phyloP scores from a whole-genome alignment of 2,329 filamentous ascomycete genomes.

The Sordariomycetes sp. region DNA sequence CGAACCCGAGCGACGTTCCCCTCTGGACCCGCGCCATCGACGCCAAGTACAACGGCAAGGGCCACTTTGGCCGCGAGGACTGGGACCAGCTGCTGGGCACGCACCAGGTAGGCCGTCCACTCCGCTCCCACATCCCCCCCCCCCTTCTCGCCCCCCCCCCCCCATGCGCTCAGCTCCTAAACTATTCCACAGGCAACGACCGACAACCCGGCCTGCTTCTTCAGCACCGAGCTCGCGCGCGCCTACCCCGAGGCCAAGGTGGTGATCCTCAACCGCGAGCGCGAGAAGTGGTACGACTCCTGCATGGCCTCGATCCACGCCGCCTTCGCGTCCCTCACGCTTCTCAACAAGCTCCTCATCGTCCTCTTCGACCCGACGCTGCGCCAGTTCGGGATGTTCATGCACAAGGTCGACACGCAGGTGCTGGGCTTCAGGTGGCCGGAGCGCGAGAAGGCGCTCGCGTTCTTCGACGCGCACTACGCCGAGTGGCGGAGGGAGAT shows the following conservation, averaged over 20 bases:
- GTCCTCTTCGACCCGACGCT: slow-evolving; percentile 19
- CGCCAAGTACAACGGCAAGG: slow-evolving; percentile 12
- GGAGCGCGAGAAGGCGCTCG: slow-evolving; percentile 23
- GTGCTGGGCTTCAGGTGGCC: slow-evolving; percentile 10
- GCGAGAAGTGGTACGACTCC: slow-evolving; percentile 25
- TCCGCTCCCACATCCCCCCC: slow-evolving; percentile 14
- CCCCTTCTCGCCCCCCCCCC: neutral
- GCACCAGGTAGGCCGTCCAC: slow-evolving; percentile 18
- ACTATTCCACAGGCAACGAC: slow-evolving; percentile 37
- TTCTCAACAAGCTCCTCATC: slow-evolving; percentile 7
- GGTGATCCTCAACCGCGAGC: slow-evolving; percentile 26
- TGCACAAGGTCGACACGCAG: slow-evolving; percentile 14
- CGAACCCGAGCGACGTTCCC: slow-evolving; percentile 8
- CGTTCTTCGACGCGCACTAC: slow-evolving; percentile 25
- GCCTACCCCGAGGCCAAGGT: slow-evolving; percentile 24
- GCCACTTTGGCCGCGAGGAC: slow-evolving; percentile 21
- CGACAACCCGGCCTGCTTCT: slow-evolving; percentile 46
- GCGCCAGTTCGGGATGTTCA: slow-evolving; percentile 16
- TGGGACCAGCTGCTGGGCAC: slow-evolving; percentile 34
- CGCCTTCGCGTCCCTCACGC: slow-evolving; percentile 6
- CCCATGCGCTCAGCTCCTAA: slow-evolving; percentile 10
- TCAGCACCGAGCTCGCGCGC: slow-evolving; percentile 23
- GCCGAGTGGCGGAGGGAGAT: slow-evolving; percentile 22
- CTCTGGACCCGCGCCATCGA: slow-evolving; percentile 13
- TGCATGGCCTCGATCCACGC: slow-evolving; percentile 14